A percentile compares a stretch with the other conserved stretches of the same genome.
Evolutionary conservation across 441 rosid genomes (phyloP).

Genomic region (Sinapis alba): DNA sequence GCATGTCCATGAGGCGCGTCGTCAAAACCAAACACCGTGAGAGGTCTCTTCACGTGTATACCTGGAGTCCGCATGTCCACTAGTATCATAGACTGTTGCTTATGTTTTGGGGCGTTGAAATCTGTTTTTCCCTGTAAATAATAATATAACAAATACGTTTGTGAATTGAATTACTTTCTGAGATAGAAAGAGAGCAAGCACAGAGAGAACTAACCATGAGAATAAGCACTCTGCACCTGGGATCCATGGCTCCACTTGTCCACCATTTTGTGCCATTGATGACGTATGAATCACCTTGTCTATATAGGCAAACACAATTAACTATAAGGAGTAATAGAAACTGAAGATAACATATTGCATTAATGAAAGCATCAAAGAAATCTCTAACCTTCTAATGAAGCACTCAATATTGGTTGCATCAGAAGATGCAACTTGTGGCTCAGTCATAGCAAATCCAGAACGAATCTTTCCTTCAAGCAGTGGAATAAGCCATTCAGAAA

Average conservation of each 20-base stretch:
- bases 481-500: conserved; percentile 89
- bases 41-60: conserved; percentile 75
- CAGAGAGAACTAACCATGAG: conserved; percentile 84
- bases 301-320: conserved; percentile 33
- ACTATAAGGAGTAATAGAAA: conserved; percentile 1
- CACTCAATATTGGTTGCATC: conserved; percentile 99
- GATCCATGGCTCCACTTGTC: conserved; percentile 99
- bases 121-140: conserved; percentile 88
- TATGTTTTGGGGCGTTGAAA: conserved; percentile 75
- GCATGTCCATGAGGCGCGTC: conserved; percentile 99
- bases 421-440: conserved; percentile 98
- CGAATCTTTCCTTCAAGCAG: conserved; percentile 94
- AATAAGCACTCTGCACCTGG: conserved; percentile 90
- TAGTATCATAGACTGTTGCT: conserved; percentile 96
- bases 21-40: conserved; percentile 88
- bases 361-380: too few relatives aligned
- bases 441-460: conserved; percentile 99
- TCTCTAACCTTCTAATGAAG: conserved; percentile 75
- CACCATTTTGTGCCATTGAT: conserved; percentile 98
- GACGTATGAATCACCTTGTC: conserved; percentile 82
- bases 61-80: conserved; percentile 87
- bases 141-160: not conserved
- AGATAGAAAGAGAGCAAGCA: not conserved
- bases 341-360: too few relatives aligned
- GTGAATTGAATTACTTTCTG: not conserved